Conservation (phyloP, 768 basidiomycete genomes). For the Suillus luteus region DNA sequence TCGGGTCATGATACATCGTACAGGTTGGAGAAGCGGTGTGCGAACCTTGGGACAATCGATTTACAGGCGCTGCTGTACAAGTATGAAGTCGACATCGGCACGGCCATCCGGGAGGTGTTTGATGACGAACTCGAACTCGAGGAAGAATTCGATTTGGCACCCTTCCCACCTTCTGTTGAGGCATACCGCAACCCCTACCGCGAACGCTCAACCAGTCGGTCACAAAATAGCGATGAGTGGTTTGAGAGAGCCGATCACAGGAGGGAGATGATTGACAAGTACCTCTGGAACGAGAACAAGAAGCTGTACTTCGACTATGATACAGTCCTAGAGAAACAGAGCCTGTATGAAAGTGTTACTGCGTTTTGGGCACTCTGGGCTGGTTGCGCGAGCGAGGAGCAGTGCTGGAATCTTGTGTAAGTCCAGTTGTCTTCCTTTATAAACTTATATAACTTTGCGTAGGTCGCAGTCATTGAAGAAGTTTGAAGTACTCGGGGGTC, state of each 20-base stretch:
- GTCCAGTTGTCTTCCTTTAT: constrained; percentile 34
- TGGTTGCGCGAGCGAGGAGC: constrained; percentile 94
- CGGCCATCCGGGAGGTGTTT: constrained; percentile 93
- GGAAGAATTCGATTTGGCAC: constrained; percentile 87
- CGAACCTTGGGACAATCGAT: constrained; percentile 95
- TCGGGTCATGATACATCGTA: constrained; percentile 97
- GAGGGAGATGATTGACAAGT: constrained; percentile 83
- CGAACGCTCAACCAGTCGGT: constrained; percentile 57
- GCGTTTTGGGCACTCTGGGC: constrained; percentile 97
- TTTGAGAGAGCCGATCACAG: constrained; percentile 86
- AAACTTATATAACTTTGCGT: constrained; percentile 22
- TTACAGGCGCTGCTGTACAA: constrained; percentile 96
- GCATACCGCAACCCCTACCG: constrained; percentile 64
- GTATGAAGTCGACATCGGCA: constrained; percentile 98
- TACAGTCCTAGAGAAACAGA: constrained; percentile 87
- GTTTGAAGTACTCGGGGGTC: constrained; percentile 94
- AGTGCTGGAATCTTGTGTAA: constrained; percentile 91
- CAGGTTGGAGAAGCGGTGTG: constrained; percentile 96
- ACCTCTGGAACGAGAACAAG: constrained; percentile 97
- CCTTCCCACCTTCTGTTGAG: constrained; percentile 84
- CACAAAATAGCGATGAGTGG: constrained; percentile 88
- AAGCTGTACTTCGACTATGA: constrained; percentile 96
- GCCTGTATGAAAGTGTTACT: constrained; percentile 95
- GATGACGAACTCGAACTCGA: constrained; percentile 90
- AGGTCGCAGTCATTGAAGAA: constrained; percentile 88